Percentiles rank a stretch among this genome's conserved stretches.
Evolutionary conservation across 192 early-diverging fungal species (phyloP).

Genomic region (Coemansia sp.): DNA sequence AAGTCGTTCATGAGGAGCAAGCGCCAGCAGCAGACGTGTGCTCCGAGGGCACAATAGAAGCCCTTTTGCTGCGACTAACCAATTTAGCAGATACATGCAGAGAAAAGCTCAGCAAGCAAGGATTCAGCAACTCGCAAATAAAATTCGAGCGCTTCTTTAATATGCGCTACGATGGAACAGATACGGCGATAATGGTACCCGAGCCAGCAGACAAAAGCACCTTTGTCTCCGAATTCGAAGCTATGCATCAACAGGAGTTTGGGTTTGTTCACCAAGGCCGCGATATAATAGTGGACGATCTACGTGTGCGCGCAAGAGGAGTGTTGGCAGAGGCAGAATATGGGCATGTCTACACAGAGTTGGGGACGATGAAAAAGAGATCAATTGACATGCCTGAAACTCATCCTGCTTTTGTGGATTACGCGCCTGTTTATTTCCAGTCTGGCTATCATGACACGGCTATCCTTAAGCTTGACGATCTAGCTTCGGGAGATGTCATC

Average conservation of each 20-base stretch:
- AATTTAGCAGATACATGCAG: constrained; percentile 53
- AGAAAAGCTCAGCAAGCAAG: constrained; percentile 64
- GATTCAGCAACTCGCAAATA: constrained; percentile 63
- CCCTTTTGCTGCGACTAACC: constrained; percentile 58
- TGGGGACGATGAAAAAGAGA: constrained; percentile 18
- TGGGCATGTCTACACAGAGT: constrained; percentile 57
- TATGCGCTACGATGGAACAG: constrained; percentile 91
- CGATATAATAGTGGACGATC: constrained; percentile 83
- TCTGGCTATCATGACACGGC: constrained; percentile 69
- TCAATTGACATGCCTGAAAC: not conserved
- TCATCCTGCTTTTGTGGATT: constrained; percentile 46
- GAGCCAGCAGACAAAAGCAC: constrained; percentile 58
- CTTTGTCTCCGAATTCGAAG: constrained; percentile 67
- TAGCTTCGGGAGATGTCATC: constrained; percentile 69
- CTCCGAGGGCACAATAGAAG: constrained; percentile 33
- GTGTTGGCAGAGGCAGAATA: constrained; percentile 14
- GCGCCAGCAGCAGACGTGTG: constrained; percentile 69
- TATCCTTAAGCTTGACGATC: constrained; percentile 65
- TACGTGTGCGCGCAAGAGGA: constrained; percentile 88
- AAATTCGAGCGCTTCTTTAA: constrained; percentile 74
- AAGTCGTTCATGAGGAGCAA: constrained; percentile 91
- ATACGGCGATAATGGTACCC: constrained; percentile 87
- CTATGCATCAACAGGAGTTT: constrained; percentile 88
- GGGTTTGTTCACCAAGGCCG: constrained; percentile 89
- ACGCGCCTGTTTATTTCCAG: constrained; percentile 76